These are phyloP conservation scores for Syzygium syzygioides DNA, from an alignment of 441 rosid genomes.

Conservation along the genomic window DNA sequence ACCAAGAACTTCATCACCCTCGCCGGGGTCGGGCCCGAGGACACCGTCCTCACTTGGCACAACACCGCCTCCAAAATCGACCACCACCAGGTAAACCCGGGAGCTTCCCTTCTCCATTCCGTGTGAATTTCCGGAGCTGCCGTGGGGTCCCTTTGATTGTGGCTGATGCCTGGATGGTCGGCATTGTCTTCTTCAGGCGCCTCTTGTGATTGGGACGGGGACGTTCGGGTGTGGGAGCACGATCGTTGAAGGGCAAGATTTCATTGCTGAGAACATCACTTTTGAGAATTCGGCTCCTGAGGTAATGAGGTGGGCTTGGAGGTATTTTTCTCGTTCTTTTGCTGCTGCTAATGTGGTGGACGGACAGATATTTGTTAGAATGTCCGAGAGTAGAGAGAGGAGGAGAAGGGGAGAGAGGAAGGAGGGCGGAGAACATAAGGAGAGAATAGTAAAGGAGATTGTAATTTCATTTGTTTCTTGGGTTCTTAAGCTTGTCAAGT, in stretches of 20 bases:
- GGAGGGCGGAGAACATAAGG: not conserved
- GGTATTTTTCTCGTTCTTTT: not conserved
- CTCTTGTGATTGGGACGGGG: conserved; percentile 83
- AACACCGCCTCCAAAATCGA: conserved; percentile 76
- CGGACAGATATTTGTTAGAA: not conserved
- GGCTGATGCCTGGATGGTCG: not conserved
- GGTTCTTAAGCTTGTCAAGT: not conserved
- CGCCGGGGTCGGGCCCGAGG: conserved; percentile 69
- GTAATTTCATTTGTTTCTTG: not conserved
- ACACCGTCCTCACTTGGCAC: conserved; percentile 73
- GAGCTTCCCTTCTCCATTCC: not conserved
- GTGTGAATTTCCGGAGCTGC: not conserved
- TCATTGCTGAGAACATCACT: conserved; percentile 92
- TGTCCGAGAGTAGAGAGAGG: not conserved
- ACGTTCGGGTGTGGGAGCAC: conserved; percentile 92
- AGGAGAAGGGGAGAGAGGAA: not conserved
- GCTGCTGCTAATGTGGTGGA: not conserved
- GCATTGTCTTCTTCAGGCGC: conserved; percentile 26
- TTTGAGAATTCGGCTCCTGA: conserved; percentile 92
- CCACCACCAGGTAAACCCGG: conserved; percentile 64
- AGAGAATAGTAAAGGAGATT: not conserved
- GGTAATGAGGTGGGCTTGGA: conserved; percentile 23
- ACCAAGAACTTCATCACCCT: conserved; percentile 86
- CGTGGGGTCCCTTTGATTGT: not conserved
- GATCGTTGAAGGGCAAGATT: conserved; percentile 94